Evolutionary conservation across 2,329 filamentous ascomycete species (phyloP).

Genomic region (Botrytis paeoniae): DNA sequence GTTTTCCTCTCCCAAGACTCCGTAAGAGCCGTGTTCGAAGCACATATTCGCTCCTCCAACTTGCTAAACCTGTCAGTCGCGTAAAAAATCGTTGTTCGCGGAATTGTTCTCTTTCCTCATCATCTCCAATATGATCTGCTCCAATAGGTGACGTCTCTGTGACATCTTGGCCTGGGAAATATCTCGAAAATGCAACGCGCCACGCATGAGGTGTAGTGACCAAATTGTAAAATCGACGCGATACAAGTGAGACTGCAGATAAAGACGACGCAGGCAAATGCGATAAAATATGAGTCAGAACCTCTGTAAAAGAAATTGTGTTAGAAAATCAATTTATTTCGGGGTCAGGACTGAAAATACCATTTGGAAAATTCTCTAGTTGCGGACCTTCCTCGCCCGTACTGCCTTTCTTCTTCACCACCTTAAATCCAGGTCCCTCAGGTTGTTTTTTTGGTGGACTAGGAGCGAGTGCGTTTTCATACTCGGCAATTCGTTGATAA

Average conservation of each 20-base stretch:
- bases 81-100: conserved; percentile 76
- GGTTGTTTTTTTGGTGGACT: conserved; percentile 43
- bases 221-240: conserved; percentile 78
- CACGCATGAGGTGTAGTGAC: conserved; percentile 91
- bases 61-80: conserved; percentile 77
- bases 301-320: conserved; percentile 57
- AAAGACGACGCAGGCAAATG: conserved; percentile 85
- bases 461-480: conserved; percentile 57
- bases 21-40: conserved; percentile 79
- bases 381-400: conserved; percentile 29
- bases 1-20: conserved; percentile 78
- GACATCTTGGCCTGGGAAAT: conserved; percentile 74
- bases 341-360: conserved; percentile 45
- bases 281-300: conserved; percentile 86
- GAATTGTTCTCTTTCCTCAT: conserved; percentile 52
- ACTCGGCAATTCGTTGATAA: conserved; percentile 53
- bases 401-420: conserved; percentile 46
- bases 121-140: conserved; percentile 35
- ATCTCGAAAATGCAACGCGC: conserved; percentile 87
- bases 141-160: conserved; percentile 37
- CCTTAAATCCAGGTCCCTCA: conserved; percentile 52
- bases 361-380: conserved; percentile 69
- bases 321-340: not conserved
- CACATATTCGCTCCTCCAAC: conserved; percentile 95
- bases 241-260: conserved; percentile 78